phyloP scores from a whole-genome alignment of 2,329 filamentous ascomycete species.

The Scopulariopsis brevicaulis region DNA sequence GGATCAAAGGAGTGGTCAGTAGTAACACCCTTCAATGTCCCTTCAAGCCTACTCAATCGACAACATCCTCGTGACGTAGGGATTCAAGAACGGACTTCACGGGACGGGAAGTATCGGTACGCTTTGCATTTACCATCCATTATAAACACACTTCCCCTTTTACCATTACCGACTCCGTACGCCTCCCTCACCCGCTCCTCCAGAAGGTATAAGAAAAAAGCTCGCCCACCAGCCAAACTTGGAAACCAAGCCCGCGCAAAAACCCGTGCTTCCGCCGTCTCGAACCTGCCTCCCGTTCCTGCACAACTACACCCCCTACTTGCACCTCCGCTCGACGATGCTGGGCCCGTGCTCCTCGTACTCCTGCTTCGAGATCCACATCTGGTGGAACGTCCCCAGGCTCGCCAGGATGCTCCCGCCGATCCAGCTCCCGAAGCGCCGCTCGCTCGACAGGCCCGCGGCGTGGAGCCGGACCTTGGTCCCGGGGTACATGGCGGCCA shows the following conservation, averaged over 20 bases:
- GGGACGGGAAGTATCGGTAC: background rate
- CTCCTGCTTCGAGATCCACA: conserved; percentile 98
- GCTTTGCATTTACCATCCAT: background rate
- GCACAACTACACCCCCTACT: conserved; percentile 36
- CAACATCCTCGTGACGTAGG: too few relatives aligned
- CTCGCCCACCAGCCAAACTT: background rate
- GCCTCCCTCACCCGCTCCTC: background rate
- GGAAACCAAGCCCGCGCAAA: background rate
- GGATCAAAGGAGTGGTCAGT: too few relatives aligned
- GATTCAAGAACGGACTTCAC: too few relatives aligned
- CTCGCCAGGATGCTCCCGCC: conserved; percentile 93
- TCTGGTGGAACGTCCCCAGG: conserved; percentile 95
- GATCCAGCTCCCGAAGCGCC: conserved; percentile 90
- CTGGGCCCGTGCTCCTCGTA: conserved; percentile 88
- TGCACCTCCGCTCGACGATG: conserved; percentile 94
- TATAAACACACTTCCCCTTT: background rate
- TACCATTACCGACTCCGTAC: background rate
- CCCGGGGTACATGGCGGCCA: conserved; percentile 71
- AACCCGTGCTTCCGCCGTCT: background rate
- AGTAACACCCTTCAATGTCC: too few relatives aligned
- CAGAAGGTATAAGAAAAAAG: background rate
- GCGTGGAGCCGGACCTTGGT: conserved; percentile 82
- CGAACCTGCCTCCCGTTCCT: background rate
- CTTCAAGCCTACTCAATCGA: too few relatives aligned
- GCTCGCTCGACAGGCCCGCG: conserved; percentile 73